Evolutionary conservation across 768 basidiomycete genomes (phyloP), one percentile per base, ranked within the genome.

Genomic region (Lenzites betulinus): DNA sequence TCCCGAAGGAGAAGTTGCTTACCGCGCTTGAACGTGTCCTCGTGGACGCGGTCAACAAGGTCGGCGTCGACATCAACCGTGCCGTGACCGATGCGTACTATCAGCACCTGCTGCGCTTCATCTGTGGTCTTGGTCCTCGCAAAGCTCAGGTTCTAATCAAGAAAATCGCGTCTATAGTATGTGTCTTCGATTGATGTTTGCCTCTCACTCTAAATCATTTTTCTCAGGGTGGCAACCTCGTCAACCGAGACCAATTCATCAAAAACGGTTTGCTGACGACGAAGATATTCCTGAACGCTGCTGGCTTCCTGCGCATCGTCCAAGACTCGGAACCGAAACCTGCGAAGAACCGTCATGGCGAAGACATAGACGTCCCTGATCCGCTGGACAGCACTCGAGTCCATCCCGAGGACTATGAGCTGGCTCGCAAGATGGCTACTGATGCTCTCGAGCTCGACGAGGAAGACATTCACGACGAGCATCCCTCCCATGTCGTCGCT

Each of bases 361-460:
- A 88, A 33, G 84, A 86, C 47, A 82, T 85, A 39, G 89, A 91
- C 46, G 81, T 85, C 56, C 84, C 88, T 9, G 97, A 99, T 73
- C 93, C 95, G 4, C 79, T 99, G 53, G 97, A 99, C 70, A 87
- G 88, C 69, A 98, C 95, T 38, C 91, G 97, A 20, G 93, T 99
- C 54, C 97, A 99, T 70, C 93, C 93, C 7, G 93, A 96, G 71
- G 97, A 99, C 75, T 99, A 98, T 70, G 95, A 98, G 65, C 81
- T 98, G 39, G 96, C 97, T 3, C 88, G 93, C 36, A 98, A 98
- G 79, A 97, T 99, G 95, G 96, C 96, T 38, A 92, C 93, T 20
- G 95, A 98, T 74, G 94, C 96, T 5, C 82, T 98, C 15, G 97
- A 98, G 70, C 82, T 93, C n/a, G 97, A 99, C 65, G 95, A 96